phyloP scores from a whole-genome alignment of 345 rosid genomes.

The Citropsis articulata region DNA sequence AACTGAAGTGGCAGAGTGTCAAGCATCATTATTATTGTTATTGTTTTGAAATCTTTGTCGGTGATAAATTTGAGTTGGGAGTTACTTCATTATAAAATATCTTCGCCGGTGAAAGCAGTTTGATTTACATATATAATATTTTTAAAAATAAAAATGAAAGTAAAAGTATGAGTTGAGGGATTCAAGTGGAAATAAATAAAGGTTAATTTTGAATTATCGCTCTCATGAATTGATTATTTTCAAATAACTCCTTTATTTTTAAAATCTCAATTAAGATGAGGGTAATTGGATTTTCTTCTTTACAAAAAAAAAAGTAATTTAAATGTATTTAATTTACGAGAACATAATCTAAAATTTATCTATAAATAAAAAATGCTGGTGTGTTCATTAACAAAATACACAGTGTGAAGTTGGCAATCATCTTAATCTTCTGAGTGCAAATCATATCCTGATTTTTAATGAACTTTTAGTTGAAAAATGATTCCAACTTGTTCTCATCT shows the following conservation, averaged over 20 bases:
- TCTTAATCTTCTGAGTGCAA: not conserved
- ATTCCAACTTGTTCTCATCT: not conserved
- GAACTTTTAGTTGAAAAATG: not conserved
- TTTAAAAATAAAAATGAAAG: too few species aligned
- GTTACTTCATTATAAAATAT: too few species aligned
- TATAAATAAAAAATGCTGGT: not conserved
- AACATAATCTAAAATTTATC: rapidly evolving
- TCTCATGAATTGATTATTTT: too few species aligned
- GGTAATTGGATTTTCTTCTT: too few species aligned
- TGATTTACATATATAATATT: not conserved
- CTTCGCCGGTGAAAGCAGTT: too few species aligned
- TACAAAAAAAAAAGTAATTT: too few species aligned
- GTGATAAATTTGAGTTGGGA: too few species aligned
- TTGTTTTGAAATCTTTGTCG: too few species aligned
- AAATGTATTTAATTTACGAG: too few species aligned
- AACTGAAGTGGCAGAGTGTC: not conserved
- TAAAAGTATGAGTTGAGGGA: not conserved
- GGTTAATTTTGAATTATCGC: too few species aligned
- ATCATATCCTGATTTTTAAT: not conserved
- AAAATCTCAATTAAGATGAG: too few species aligned
- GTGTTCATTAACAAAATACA: not conserved
- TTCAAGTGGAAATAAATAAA: not conserved
- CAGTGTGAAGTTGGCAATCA: not conserved
- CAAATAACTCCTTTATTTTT: too few species aligned
- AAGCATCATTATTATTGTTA: not conserved